phyloP scores from a whole-genome alignment of 192 early-diverging fungal species.

The Pilaira anomala region DNA sequence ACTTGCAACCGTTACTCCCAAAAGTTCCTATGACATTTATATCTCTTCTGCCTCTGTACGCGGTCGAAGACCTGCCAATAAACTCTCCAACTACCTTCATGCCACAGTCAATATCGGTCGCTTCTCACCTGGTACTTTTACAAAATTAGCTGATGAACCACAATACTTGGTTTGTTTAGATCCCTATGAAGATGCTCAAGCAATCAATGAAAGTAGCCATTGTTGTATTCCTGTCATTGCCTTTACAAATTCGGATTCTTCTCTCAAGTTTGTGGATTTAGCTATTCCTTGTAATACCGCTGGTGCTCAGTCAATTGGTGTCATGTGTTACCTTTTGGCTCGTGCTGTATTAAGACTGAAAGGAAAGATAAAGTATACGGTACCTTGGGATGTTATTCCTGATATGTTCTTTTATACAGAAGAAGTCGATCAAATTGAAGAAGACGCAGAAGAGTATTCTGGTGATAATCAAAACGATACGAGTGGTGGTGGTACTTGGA shows the following conservation, averaged over 20 bases:
- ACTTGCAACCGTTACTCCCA: background rate
- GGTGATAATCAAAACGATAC: no score
- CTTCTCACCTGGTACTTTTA: conserved; percentile 1
- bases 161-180: background rate
- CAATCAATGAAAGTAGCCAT: background rate
- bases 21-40: background rate
- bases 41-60: background rate
- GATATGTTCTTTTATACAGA: conserved; percentile 8
- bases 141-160: background rate
- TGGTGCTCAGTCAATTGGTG: background rate
- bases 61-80: background rate
- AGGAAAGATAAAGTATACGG: background rate
- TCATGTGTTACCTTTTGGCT: background rate
- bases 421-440: background rate
- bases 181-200: background rate
- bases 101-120: background rate
- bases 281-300: conserved; percentile 5
- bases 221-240: background rate
- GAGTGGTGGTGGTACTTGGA: no score
- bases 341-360: background rate
- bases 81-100: background rate
- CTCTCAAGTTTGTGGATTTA: background rate
- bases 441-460: background rate
- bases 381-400: background rate
- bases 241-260: background rate